Evolutionary conservation across 2,329 filamentous ascomycete genomes (phyloP), one percentile per base, ranked within the genome.

Genomic region (Cadophora sp.): DNA sequence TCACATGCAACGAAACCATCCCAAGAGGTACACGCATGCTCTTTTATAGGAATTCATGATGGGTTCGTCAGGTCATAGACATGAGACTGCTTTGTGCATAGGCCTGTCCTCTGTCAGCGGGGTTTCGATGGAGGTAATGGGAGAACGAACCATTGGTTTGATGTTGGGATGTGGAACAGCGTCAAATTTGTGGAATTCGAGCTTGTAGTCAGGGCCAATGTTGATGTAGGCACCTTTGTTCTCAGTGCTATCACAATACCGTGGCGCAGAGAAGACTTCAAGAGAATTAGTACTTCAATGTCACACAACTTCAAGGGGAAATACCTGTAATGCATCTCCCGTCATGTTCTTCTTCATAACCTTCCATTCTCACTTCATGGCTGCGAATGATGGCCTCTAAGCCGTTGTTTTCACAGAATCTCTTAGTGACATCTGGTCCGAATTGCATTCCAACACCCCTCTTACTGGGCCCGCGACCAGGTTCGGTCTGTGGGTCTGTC

Each of bases 181-280:
- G 75, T 98, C 94, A 75, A 99, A 99, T 79, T 97, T 91, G 79
- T 96, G 88, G 82, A 92, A 99, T 46, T 93, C 84, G 75, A 98
- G 90, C 85, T 97, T 97, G 79, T 97, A 93, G 71, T 97, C 92
- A 19, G 92, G 87, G 37, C 92, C 92, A 72, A 99, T 91, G 81
- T 99, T 98, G 87, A 99, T 99, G 81, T 97, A 99, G 22, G 96
- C 96, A 72, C 96, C 96, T 83, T 94, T 96, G 83, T 99, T 99
- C 83, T 97, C 95, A 0, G 96, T 98, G 75, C 93, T 93, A 79
- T 99, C 96, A 81, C 96, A 99, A 80, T 99, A 99, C 80, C 90
- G 97, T 48, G 96, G 96, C 29, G 96, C 96, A 50, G 95, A 98
- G 85, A 99, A 99, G 74, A 99, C 96, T 89, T 67, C 31, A 59